phyloP scores from a whole-genome alignment of 2,329 filamentous ascomycete species.

The Pseudocercospora vitis region DNA sequence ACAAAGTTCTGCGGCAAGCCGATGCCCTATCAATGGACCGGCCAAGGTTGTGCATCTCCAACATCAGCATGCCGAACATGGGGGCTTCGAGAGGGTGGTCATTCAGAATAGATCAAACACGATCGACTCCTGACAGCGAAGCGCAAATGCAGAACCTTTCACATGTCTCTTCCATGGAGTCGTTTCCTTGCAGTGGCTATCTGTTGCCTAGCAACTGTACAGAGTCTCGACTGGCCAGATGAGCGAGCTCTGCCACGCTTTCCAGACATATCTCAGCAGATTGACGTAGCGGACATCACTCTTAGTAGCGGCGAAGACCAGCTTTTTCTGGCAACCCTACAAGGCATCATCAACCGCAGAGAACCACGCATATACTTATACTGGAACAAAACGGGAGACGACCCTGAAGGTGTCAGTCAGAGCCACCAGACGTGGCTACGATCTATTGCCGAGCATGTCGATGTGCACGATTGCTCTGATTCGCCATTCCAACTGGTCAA shows the following conservation, averaged over 20 bases:
- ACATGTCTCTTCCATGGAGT: background rate
- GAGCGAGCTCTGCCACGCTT: background rate
- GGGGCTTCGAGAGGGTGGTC: background rate
- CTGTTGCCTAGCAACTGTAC: background rate
- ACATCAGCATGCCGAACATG: background rate
- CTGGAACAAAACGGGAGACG: slow-evolving; percentile 9
- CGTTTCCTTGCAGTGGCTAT: background rate
- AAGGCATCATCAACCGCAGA: slow-evolving; percentile 11
- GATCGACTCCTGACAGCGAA: background rate
- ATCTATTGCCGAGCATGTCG: background rate
- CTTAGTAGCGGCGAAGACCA: slow-evolving; percentile 3
- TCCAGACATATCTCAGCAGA: background rate
- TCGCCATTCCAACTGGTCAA: slow-evolving; percentile 6
- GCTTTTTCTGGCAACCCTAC: background rate
- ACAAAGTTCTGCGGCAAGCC: background rate
- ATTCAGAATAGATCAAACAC: background rate
- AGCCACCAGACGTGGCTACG: slow-evolving; percentile 7
- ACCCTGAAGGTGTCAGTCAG: background rate
- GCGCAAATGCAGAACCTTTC: background rate
- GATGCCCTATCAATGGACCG: background rate
- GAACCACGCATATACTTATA: slow-evolving; percentile 11
- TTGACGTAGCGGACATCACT: slow-evolving; percentile 6
- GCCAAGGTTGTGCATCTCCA: background rate
- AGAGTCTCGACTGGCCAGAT: background rate
- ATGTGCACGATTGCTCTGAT: background rate